phyloP scores from a whole-genome alignment of 2,329 filamentous ascomycete genomes.

The Dryadomyces quercivorus region DNA sequence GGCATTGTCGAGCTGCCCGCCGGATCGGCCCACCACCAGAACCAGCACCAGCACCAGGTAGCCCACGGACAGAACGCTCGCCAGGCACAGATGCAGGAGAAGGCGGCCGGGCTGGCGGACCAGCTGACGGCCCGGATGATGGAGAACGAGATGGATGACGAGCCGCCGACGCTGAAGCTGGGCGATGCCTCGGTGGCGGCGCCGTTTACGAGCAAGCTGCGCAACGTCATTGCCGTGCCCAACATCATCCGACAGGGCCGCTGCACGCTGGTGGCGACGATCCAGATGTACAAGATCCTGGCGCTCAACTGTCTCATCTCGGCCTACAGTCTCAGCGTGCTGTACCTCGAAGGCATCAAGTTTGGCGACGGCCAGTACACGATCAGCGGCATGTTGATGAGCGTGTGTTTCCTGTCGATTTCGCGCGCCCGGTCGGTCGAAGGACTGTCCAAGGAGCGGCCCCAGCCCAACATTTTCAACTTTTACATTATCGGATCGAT shows the following conservation, averaged over 20 bases:
- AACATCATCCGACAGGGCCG: slow-evolving; percentile 98
- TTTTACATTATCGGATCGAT: slow-evolving; percentile 97
- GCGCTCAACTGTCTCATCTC: slow-evolving; percentile 96
- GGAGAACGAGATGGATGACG: slow-evolving; percentile 69
- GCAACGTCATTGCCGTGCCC: slow-evolving; percentile 91
- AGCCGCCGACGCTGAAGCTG: slow-evolving; percentile 91
- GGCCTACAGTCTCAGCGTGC: slow-evolving; percentile 89
- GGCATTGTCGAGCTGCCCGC: slow-evolving; percentile 47
- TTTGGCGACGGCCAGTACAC: slow-evolving; percentile 98
- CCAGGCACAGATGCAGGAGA: slow-evolving; percentile 51
- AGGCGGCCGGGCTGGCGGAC: slow-evolving; percentile 70
- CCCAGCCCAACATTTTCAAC: slow-evolving; percentile 98
- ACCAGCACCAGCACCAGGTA: slow-evolving; percentile 16
- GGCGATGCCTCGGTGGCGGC: slow-evolving; percentile 95
- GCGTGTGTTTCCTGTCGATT: slow-evolving; percentile 96
- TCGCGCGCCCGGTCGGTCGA: slow-evolving; percentile 96
- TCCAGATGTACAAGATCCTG: slow-evolving; percentile 99
- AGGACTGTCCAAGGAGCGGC: slow-evolving; percentile 87
- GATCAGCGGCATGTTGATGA: slow-evolving; percentile 99
- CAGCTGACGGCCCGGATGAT: slow-evolving; percentile 79
- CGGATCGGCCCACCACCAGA: slow-evolving; percentile 37
- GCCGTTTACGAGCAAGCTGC: slow-evolving; percentile 93
- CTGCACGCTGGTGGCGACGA: slow-evolving; percentile 93
- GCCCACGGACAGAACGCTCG: slow-evolving; percentile 28
- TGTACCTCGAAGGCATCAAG: slow-evolving; percentile 97